A percentile compares a stretch with the other conserved stretches of the same genome.
Conservation (phyloP, 164 flowering plant species). For the Brasenia schreberi region DNA sequence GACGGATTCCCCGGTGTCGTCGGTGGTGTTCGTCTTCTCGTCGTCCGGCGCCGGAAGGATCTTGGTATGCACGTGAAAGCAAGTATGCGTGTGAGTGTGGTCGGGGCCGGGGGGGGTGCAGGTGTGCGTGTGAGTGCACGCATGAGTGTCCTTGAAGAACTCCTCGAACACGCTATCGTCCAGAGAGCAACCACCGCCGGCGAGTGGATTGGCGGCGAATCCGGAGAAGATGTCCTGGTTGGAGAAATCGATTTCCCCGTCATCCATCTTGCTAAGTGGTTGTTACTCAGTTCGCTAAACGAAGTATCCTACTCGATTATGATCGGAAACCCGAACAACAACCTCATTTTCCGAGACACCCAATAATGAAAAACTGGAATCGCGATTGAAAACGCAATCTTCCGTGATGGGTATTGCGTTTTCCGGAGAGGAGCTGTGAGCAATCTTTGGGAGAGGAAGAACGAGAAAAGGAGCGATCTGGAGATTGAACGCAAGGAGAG, state of each 20-base stretch:
- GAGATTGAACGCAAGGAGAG: too few relatives aligned
- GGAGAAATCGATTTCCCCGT: slow-evolving; percentile 73
- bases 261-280: slow-evolving; percentile 34
- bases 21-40: slow-evolving; percentile 32
- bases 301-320: neutral
- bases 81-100: slow-evolving; percentile 80
- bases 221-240: slow-evolving; percentile 45
- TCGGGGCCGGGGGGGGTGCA: slow-evolving; percentile 98
- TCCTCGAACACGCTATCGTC: slow-evolving; percentile 55
- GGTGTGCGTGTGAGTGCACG: slow-evolving; percentile 90
- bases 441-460: too few relatives aligned
- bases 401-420: too few relatives aligned
- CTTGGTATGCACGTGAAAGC: slow-evolving; percentile 90
- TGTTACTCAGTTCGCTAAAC: neutral
- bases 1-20: slow-evolving; percentile 65
- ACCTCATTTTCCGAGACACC: neutral
- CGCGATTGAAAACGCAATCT: too few relatives aligned
- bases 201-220: slow-evolving; percentile 26
- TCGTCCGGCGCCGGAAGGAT: slow-evolving; percentile 45
- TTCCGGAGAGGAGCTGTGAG: too few relatives aligned
- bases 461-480: too few relatives aligned
- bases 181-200: slow-evolving; percentile 41
- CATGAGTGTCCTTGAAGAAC: slow-evolving; percentile 57
- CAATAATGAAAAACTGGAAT: neutral
- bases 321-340: neutral